phyloP scores from a whole-genome alignment of 106 monocot genomes.

The Acorus gramineus region DNA sequence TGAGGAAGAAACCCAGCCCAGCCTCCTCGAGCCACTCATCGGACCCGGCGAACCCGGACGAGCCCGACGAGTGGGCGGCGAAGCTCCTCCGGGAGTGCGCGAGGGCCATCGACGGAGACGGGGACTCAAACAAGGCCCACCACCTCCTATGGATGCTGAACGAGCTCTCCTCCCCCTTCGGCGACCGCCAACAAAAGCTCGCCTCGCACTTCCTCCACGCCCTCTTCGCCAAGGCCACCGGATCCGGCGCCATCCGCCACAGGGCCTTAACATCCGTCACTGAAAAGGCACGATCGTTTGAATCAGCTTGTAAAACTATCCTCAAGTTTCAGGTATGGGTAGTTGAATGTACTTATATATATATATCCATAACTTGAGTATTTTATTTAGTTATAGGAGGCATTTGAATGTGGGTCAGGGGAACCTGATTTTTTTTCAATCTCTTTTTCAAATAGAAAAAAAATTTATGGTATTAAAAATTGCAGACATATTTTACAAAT shows the following conservation, averaged over 20 bases:
- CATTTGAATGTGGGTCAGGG: no score
- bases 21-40: background rate
- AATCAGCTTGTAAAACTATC: slow-evolving; percentile 33
- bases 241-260: slow-evolving; percentile 23
- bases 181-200: slow-evolving; percentile 35
- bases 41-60: background rate
- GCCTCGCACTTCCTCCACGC: slow-evolving; percentile 37
- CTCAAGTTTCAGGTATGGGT: slow-evolving; percentile 22
- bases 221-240: slow-evolving; percentile 35
- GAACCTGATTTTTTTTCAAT: no score
- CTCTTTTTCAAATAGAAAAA: no score
- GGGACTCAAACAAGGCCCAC: slow-evolving; percentile 27
- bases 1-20: no score
- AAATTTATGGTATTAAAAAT: no score
- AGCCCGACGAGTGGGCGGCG: slow-evolving; percentile 21
- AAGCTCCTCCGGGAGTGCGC: slow-evolving; percentile 32
- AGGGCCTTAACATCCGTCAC: slow-evolving; percentile 19
- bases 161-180: slow-evolving; percentile 37
- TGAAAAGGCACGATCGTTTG: slow-evolving; percentile 29
- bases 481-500: no score
- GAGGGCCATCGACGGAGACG: slow-evolving; percentile 28
- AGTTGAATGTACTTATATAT: no score
- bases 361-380: no score
- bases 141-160: slow-evolving; percentile 41
- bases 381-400: no score